Conservation (phyloP, 805 yeast species). For the Groenewaldozyma tartarivorans region DNA sequence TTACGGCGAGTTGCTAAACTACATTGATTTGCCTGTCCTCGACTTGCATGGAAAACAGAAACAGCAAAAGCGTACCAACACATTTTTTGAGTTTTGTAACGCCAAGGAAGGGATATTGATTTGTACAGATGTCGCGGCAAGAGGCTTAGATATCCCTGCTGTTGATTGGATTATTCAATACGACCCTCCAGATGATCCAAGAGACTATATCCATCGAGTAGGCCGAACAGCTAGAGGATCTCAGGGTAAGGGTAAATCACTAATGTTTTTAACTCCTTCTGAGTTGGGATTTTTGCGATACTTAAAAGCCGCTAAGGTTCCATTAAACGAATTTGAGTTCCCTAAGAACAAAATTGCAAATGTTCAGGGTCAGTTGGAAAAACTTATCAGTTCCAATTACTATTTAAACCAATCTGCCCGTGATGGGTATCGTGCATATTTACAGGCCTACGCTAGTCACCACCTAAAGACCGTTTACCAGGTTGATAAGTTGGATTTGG, state of each 20-base stretch:
- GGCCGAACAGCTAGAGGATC: constrained; percentile 96
- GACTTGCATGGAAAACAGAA: constrained; percentile 97
- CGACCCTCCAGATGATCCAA: constrained; percentile 99
- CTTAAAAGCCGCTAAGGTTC: constrained; percentile 93
- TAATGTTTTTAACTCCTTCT: constrained; percentile 90
- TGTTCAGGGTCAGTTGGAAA: constrained; percentile 88
- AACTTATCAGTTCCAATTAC: constrained; percentile 82
- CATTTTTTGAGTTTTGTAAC: constrained; percentile 95
- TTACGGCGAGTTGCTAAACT: constrained; percentile 88
- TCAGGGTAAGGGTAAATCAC: constrained; percentile 80
- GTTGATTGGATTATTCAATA: constrained; percentile 99
- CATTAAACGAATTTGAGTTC: constrained; percentile 94
- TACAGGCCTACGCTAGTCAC: constrained; percentile 96
- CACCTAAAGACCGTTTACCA: constrained; percentile 93
- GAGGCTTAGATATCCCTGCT: constrained; percentile 97
- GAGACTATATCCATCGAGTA: constrained; percentile 97
- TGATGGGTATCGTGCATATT: constrained; percentile 93
- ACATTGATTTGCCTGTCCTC: constrained; percentile 92
- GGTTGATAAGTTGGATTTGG: constrained; percentile 87
- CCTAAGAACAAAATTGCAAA: constrained; percentile 91
- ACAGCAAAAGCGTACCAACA: constrained; percentile 96
- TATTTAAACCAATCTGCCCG: constrained; percentile 91
- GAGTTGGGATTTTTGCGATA: constrained; percentile 93
- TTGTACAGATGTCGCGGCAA: constrained; percentile 98
- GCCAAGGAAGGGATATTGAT: constrained; percentile 88